These are phyloP conservation scores for Pestalotiopsis sp. DNA, from an alignment of 2,329 filamentous ascomycete species.

Conservation along the genomic window DNA sequence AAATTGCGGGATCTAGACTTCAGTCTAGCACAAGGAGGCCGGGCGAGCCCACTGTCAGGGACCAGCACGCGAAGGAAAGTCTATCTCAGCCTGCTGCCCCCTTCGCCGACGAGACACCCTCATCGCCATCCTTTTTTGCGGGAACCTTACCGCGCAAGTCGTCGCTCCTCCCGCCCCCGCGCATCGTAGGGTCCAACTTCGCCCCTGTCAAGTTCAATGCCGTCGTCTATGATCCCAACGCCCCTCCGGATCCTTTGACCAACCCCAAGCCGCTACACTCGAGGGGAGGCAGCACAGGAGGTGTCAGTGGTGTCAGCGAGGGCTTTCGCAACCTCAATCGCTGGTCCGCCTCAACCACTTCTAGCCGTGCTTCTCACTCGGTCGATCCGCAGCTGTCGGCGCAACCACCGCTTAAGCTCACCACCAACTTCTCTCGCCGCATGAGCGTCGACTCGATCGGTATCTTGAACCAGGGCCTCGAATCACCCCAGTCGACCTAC, in stretches of 20 bases:
- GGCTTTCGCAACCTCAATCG: slow-evolving; percentile 49
- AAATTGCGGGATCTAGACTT: slow-evolving; percentile 8
- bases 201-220: slow-evolving; percentile 16
- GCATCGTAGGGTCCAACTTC: slow-evolving; percentile 13
- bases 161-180: slow-evolving; percentile 25
- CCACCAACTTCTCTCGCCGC: slow-evolving; percentile 38
- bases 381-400: slow-evolving; percentile 19
- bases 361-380: slow-evolving; percentile 42
- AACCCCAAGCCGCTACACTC: slow-evolving; percentile 19
- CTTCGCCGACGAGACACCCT: slow-evolving; percentile 17
- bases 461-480: slow-evolving; percentile 21
- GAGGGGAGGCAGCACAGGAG: slow-evolving; percentile 25
- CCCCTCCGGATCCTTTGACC: slow-evolving; percentile 19
- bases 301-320: slow-evolving; percentile 40
- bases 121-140: slow-evolving; percentile 16
- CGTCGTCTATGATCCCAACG: slow-evolving; percentile 10
- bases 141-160: slow-evolving; percentile 21
- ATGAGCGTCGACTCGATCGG: slow-evolving; percentile 45
- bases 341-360: slow-evolving; percentile 54
- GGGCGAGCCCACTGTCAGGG: background rate
- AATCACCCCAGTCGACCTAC: slow-evolving; percentile 11
- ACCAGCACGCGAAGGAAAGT: slow-evolving; percentile 7
- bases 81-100: slow-evolving; percentile 3
- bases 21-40: slow-evolving; percentile 6
- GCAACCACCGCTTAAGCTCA: slow-evolving; percentile 29